Evolutionary conservation across 2,329 filamentous ascomycete species (phyloP).

Genomic region (Volutella citrinella): DNA sequence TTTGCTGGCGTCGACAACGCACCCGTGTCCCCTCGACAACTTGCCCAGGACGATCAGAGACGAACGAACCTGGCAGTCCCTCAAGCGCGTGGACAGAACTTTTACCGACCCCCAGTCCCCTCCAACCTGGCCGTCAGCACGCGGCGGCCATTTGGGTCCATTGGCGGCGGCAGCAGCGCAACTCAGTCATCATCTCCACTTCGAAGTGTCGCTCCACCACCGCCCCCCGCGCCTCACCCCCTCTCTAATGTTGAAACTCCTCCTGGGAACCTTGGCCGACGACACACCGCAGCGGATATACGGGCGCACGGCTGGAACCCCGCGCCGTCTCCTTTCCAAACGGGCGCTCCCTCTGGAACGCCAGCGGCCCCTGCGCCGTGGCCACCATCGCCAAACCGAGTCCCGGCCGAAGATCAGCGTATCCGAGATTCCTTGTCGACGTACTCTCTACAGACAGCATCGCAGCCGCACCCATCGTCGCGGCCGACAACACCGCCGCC

Average conservation of each 20-base stretch:
- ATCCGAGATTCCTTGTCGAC: conserved; percentile 55
- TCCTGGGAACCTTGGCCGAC: conserved; percentile 69
- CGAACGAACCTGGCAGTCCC: conserved; percentile 66
- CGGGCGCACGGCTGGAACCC: conserved; percentile 79
- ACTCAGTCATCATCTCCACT: conserved; percentile 66
- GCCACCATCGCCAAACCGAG: conserved; percentile 53
- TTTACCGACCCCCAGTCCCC: conserved; percentile 75
- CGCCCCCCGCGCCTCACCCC: conserved; percentile 62
- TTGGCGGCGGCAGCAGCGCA: conserved; percentile 70
- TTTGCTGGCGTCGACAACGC: conserved; percentile 68
- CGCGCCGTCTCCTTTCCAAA: conserved; percentile 59
- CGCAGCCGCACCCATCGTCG: conserved; percentile 44
- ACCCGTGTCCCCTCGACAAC: conserved; percentile 83
- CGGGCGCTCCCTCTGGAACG: conserved; percentile 52
- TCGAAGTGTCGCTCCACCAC: conserved; percentile 65
- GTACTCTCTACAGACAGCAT: conserved; percentile 47
- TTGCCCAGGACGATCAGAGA: conserved; percentile 80
- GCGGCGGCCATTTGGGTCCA: conserved; percentile 80
- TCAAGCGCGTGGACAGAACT: conserved; percentile 54
- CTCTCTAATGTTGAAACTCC: conserved; percentile 60
- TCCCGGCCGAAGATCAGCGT: conserved; percentile 50
- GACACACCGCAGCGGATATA: conserved; percentile 95
- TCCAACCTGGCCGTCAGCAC: conserved; percentile 78
- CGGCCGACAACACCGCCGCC: conserved; percentile 53
- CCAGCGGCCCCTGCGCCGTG: no score